A percentile compares a stretch with the other conserved stretches of the same genome.
These are phyloP conservation scores for Candida ficus DNA, from an alignment of 805 yeast species.

Conservation along the genomic window DNA sequence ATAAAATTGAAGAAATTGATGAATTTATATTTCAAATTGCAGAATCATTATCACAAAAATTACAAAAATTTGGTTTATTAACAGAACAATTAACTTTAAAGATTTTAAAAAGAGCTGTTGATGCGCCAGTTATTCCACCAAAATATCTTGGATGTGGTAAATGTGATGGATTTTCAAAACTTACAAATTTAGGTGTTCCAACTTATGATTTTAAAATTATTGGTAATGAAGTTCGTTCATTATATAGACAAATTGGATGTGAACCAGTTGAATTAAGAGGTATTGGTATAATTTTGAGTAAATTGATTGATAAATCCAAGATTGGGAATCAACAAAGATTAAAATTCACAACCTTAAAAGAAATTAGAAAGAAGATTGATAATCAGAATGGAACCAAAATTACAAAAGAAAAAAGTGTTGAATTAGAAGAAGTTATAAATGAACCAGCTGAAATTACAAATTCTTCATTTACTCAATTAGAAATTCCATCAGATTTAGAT, in stretches of 20 bases:
- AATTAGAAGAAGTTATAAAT: background rate
- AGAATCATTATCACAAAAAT: constrained; percentile 51
- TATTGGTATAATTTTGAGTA: constrained; percentile 62
- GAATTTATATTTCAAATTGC: constrained; percentile 53
- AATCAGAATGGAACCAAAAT: background rate
- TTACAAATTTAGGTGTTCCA: constrained; percentile 54
- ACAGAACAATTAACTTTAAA: constrained; percentile 63
- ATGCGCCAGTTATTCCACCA: constrained; percentile 70
- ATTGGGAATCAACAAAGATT: constrained; percentile 29
- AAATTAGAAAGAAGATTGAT: background rate
- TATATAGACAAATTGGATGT: constrained; percentile 51
- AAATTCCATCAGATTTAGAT: constrained; percentile 27
- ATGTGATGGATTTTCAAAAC: constrained; percentile 60
- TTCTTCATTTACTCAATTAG: constrained; percentile 15
- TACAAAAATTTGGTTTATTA: constrained; percentile 39
- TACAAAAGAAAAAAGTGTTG: background rate
- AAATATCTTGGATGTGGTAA: constrained; percentile 83
- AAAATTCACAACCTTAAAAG: constrained; percentile 26
- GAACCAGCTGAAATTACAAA: background rate
- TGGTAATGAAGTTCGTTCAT: constrained; percentile 50
- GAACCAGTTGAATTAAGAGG: constrained; percentile 74
- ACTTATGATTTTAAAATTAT: constrained; percentile 59
- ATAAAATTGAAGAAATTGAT: constrained; percentile 55
- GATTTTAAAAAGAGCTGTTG: constrained; percentile 54
- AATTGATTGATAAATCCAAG: constrained; percentile 36